These are phyloP conservation scores for Pichia sp. DNA, from an alignment of 1,139 yeast genomes.

Conservation along the genomic window DNA sequence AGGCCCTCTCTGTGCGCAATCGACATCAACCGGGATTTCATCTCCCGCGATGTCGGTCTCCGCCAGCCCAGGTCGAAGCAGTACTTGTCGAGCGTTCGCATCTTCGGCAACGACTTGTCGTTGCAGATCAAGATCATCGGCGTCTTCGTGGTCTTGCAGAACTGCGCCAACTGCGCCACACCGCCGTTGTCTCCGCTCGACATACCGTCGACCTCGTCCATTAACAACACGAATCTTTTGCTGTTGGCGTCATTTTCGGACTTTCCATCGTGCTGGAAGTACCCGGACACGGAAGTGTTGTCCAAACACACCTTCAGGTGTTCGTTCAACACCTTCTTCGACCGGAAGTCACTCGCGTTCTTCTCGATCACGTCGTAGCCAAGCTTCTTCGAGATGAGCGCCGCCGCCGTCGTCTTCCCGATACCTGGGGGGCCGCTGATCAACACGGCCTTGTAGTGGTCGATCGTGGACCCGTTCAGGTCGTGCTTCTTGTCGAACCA, in stretches of 20 bases:
- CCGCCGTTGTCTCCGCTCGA: slow-evolving; percentile 99
- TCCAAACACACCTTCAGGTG: slow-evolving; percentile 68
- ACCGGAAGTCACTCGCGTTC: slow-evolving; percentile 86
- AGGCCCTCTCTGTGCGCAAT: slow-evolving; percentile 84
- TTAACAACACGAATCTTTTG: slow-evolving; percentile 67
- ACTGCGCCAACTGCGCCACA: slow-evolving; percentile 87
- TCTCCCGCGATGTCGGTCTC: slow-evolving; percentile 80
- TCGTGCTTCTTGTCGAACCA: slow-evolving; percentile 67
- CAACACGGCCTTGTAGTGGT: slow-evolving; percentile 69
- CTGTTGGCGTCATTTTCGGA: slow-evolving; percentile 22
- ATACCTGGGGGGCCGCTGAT: slow-evolving; percentile 86
- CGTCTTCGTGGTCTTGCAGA: slow-evolving; percentile 78
- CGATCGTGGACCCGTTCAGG: slow-evolving; percentile 32
- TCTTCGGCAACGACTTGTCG: slow-evolving; percentile 86
- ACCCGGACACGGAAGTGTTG: slow-evolving; percentile 83
- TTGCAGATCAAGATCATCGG: slow-evolving; percentile 94
- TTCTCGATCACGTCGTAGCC: slow-evolving; percentile 73
- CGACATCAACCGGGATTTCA: slow-evolving; percentile 81
- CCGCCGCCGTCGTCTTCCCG: slow-evolving; percentile 80
- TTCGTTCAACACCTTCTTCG: slow-evolving; percentile 67
- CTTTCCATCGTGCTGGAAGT: slow-evolving; percentile 44
- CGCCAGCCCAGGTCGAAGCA: slow-evolving; percentile 79
- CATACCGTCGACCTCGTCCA: slow-evolving; percentile 99
- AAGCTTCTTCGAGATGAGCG: slow-evolving; percentile 58
- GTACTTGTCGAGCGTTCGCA: slow-evolving; percentile 93